Evolutionary conservation across 129 eudicot species (phyloP).

Genomic region (Saposhnikovia divaricata): DNA sequence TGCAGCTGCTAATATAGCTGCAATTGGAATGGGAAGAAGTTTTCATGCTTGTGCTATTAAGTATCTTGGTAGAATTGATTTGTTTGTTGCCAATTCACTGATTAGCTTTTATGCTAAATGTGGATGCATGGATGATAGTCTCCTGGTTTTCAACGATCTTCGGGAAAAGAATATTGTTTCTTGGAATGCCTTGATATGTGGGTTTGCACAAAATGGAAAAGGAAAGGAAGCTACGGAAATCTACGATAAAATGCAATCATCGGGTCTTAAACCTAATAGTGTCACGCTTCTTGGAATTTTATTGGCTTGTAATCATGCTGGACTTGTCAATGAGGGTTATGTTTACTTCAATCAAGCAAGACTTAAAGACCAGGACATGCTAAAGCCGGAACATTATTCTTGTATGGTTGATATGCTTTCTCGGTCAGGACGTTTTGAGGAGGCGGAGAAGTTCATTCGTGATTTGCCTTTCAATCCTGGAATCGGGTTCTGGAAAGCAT

Average conservation of each 20-base stretch:
- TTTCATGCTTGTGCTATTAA: constrained; percentile 69
- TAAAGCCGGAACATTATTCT: constrained; percentile 60
- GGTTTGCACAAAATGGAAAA: constrained; percentile 61
- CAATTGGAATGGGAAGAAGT: constrained; percentile 58
- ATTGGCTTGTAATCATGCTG: constrained; percentile 61
- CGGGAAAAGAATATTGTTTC: constrained; percentile 45
- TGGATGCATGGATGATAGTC: constrained; percentile 72
- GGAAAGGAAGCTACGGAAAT: constrained; percentile 35
- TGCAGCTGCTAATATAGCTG: constrained; percentile 62
- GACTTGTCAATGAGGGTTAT: constrained; percentile 50
- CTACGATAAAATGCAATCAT: constrained; percentile 29
- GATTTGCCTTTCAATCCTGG: constrained; percentile 78
- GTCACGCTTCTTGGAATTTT: constrained; percentile 66
- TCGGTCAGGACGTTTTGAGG: constrained; percentile 56
- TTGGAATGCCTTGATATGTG: constrained; percentile 70
- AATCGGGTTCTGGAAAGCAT: constrained; percentile 72
- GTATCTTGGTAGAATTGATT: constrained; percentile 28
- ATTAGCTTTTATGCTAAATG: constrained; percentile 74
- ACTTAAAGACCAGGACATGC: constrained; percentile 27
- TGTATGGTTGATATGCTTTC: constrained; percentile 69
- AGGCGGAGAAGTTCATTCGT: constrained; percentile 51
- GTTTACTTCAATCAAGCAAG: constrained; percentile 43
- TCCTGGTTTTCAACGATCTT: constrained; percentile 35
- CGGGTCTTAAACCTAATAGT: constrained; percentile 37
- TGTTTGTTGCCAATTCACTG: constrained; percentile 51